These are phyloP conservation scores for Herpetospermum pedunculosum DNA, from an alignment of 306 rosid genomes.

Conservation along the genomic window DNA sequence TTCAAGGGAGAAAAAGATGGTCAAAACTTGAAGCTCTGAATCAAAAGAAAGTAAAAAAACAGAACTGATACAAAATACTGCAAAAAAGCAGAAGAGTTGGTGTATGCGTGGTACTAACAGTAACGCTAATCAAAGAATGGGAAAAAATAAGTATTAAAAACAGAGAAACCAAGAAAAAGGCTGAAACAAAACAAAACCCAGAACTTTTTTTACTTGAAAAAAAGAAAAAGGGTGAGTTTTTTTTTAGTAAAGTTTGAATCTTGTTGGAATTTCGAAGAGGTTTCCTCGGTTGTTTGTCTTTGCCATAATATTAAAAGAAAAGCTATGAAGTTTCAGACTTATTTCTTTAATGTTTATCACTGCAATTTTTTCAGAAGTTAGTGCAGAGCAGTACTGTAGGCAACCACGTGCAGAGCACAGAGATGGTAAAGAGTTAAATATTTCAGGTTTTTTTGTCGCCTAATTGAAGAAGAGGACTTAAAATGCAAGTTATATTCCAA, in stretches of 20 bases:
- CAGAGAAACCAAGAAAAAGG: background rate
- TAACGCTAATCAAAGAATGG: background rate
- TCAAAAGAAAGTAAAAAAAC: slow-evolving; percentile 3
- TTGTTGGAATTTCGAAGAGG: slow-evolving; percentile 1
- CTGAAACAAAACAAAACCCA: background rate
- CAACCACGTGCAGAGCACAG: slow-evolving; percentile 58
- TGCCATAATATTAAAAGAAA: background rate
- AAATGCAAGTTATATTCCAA: slow-evolving; percentile 42
- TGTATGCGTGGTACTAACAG: background rate
- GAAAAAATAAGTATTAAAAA: background rate
- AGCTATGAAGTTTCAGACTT: background rate
- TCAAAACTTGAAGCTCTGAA: background rate
- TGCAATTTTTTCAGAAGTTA: background rate
- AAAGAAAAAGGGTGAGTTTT: background rate
- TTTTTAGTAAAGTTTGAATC: background rate
- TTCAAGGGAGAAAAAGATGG: slow-evolving; percentile 19
- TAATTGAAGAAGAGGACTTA: slow-evolving; percentile 21
- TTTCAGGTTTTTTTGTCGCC: slow-evolving; percentile 43
- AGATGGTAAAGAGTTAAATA: slow-evolving; percentile 13
- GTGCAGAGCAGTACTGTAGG: slow-evolving; percentile 12
- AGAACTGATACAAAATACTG: background rate
- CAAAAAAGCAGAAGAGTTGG: background rate
- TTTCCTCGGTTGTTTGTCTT: background rate
- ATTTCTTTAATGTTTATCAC: background rate
- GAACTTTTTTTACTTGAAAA: background rate